Evolutionary conservation across 805 yeast species (phyloP).

Genomic region (Sugiyamaella americana): DNA sequence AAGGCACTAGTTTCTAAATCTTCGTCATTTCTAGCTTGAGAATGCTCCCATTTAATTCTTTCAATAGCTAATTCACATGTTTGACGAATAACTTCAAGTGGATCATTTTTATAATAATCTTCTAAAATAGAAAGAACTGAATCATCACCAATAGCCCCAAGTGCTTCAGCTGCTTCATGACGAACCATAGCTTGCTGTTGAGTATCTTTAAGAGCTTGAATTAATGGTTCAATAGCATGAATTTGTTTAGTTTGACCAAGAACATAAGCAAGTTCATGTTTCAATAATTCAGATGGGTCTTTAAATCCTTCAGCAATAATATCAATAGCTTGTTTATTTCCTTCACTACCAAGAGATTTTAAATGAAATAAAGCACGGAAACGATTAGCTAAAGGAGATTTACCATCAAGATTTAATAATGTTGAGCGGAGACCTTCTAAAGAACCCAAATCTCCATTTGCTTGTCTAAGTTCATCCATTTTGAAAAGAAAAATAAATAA

Average conservation of each 20-base stretch:
- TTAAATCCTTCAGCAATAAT: slow-evolving; percentile 80
- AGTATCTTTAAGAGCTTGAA: slow-evolving; percentile 58
- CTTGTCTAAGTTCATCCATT: slow-evolving; percentile 24
- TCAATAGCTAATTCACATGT: slow-evolving; percentile 97
- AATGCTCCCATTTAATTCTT: slow-evolving; percentile 87
- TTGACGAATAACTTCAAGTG: slow-evolving; percentile 82
- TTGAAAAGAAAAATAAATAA: too few species aligned
- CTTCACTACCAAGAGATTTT: slow-evolving; percentile 79
- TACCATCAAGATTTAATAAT: slow-evolving; percentile 41
- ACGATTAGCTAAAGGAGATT: slow-evolving; percentile 71
- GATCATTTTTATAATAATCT: slow-evolving; percentile 64
- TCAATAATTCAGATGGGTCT: slow-evolving; percentile 80
- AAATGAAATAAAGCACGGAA: slow-evolving; percentile 92
- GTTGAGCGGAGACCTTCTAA: slow-evolving; percentile 22
- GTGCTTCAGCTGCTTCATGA: slow-evolving; percentile 98
- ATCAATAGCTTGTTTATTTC: slow-evolving; percentile 57
- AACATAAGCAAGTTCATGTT: slow-evolving; percentile 97
- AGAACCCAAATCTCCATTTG: slow-evolving; percentile 19
- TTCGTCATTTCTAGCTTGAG: slow-evolving; percentile 61
- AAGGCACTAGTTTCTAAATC: slow-evolving; percentile 68
- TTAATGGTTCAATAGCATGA: slow-evolving; percentile 67
- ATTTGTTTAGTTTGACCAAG: slow-evolving; percentile 90
- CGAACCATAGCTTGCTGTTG: slow-evolving; percentile 87
- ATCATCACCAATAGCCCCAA: slow-evolving; percentile 88
- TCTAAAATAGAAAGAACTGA: slow-evolving; percentile 63